Percentiles rank a stretch among this genome's conserved stretches.
Evolutionary conservation across 371 early-diverging fungal species (phyloP).

Genomic region (Rhizopus delemar): DNA sequence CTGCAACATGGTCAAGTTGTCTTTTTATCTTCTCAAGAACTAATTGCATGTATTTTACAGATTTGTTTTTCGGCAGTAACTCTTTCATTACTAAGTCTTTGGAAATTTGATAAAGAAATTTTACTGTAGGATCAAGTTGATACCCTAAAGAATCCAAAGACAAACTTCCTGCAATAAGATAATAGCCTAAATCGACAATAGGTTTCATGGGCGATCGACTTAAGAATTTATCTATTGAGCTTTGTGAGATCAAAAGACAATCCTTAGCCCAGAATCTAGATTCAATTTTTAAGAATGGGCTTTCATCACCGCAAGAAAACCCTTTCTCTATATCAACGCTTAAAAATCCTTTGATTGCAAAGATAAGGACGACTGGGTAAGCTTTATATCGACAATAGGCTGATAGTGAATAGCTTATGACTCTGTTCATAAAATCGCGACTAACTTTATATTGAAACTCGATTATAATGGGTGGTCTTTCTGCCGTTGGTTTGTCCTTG

Average conservation of each 20-base stretch:
- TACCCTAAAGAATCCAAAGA: no score
- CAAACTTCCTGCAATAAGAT: neutral
- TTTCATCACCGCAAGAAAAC: conserved; percentile 9
- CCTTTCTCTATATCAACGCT: no score
- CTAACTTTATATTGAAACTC: conserved; percentile 8
- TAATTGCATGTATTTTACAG: conserved; percentile 9
- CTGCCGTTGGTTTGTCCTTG: no score
- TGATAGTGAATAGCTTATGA: conserved; percentile 11
- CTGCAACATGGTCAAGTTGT: no score
- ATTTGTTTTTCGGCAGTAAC: conserved; percentile 6
- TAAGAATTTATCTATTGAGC: neutral
- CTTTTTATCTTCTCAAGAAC: no score
- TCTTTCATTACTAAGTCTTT: conserved; percentile 11
- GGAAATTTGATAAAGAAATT: conserved; percentile 10
- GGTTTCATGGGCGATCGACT: conserved; percentile 6
- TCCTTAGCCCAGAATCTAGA: conserved; percentile 16
- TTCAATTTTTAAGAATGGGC: conserved; percentile 11
- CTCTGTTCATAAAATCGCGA: conserved; percentile 6
- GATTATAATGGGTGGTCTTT: conserved; percentile 8
- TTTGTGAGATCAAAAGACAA: conserved; percentile 10
- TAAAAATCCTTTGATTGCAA: no score
- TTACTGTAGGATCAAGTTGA: no score
- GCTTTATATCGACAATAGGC: conserved; percentile 4
- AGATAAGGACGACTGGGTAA: conserved; percentile 8
- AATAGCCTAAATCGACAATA: conserved; percentile 11